Percentiles rank a stretch among this genome's conserved stretches.
phyloP scores from a whole-genome alignment of 2,329 filamentous ascomycete genomes.

The Periconia sp. region DNA sequence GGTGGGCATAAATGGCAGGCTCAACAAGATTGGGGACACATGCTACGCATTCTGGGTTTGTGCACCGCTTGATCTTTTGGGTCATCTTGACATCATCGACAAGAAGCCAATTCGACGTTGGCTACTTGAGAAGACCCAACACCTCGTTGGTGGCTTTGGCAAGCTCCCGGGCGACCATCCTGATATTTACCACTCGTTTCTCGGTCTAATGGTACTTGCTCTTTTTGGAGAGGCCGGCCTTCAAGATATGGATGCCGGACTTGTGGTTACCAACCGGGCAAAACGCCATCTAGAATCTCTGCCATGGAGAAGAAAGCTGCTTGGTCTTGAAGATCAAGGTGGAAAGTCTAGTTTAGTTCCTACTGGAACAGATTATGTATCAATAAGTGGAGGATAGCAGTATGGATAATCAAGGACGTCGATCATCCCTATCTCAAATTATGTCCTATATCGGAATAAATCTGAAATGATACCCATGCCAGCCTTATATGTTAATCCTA shows the following conservation, averaged over 20 bases:
- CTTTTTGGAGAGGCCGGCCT: constrained; percentile 74
- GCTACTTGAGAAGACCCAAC: constrained; percentile 84
- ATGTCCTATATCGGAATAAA: too few species aligned
- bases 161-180: constrained; percentile 54
- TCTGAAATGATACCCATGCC: too few species aligned
- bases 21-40: constrained; percentile 91
- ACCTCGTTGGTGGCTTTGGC: constrained; percentile 67
- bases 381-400: constrained; percentile 6
- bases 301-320: constrained; percentile 42
- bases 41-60: constrained; percentile 96
- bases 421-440: too few species aligned
- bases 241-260: constrained; percentile 72
- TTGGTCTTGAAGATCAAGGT: constrained; percentile 11
- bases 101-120: constrained; percentile 71
- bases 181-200: constrained; percentile 86
- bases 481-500: too few species aligned
- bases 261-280: constrained; percentile 74
- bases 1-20: constrained; percentile 86
- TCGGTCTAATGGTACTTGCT: constrained; percentile 81
- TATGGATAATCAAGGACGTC: too few species aligned
- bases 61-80: constrained; percentile 59
- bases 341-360: constrained; percentile 4
- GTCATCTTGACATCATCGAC: constrained; percentile 63
- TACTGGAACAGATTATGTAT: constrained; percentile 1
- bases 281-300: constrained; percentile 45